Conservation (phyloP, 768 basidiomycete genomes). For the Xerocomus spinulosus region DNA sequence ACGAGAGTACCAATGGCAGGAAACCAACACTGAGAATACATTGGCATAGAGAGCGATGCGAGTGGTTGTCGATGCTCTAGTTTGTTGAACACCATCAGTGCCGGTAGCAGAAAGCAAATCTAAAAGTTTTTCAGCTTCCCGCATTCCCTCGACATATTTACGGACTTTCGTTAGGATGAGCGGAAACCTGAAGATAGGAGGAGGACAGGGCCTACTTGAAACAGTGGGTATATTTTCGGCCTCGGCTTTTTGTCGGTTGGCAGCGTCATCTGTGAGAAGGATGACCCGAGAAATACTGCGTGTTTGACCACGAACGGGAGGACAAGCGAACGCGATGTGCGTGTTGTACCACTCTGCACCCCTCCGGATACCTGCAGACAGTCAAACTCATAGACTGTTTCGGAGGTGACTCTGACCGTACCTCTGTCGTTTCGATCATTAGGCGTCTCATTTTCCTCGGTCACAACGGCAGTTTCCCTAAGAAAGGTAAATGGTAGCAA, state of each 20-base stretch:
- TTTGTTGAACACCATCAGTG: slow-evolving; percentile 59
- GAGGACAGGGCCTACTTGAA: slow-evolving; percentile 46
- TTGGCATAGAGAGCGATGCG: slow-evolving; percentile 70
- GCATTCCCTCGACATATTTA: slow-evolving; percentile 76
- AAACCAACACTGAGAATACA: slow-evolving; percentile 36
- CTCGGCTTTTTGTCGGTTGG: slow-evolving; percentile 74
- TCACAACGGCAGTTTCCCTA: slow-evolving; percentile 79
- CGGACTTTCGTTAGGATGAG: slow-evolving; percentile 43
- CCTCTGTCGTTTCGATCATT: slow-evolving; percentile 96
- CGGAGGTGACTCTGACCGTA: slow-evolving; percentile 21
- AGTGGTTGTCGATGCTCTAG: slow-evolving; percentile 48
- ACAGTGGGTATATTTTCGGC: slow-evolving; percentile 53
- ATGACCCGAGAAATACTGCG: slow-evolving; percentile 57
- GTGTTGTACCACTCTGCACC: slow-evolving; percentile 83
- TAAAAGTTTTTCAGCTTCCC: slow-evolving; percentile 58
- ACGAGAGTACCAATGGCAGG: not conserved
- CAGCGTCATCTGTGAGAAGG: slow-evolving; percentile 85
- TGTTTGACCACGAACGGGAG: slow-evolving; percentile 47
- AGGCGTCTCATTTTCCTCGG: slow-evolving; percentile 75
- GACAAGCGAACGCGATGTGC: slow-evolving; percentile 56
- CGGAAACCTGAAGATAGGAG: not conserved
- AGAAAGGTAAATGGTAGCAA: not conserved
- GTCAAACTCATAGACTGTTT: not conserved
- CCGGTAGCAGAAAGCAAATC: slow-evolving; percentile 77
- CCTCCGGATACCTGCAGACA: slow-evolving; percentile 73